Conservation (phyloP, 2,329 filamentous ascomycete genomes). For the Alternaria ventricosa region DNA sequence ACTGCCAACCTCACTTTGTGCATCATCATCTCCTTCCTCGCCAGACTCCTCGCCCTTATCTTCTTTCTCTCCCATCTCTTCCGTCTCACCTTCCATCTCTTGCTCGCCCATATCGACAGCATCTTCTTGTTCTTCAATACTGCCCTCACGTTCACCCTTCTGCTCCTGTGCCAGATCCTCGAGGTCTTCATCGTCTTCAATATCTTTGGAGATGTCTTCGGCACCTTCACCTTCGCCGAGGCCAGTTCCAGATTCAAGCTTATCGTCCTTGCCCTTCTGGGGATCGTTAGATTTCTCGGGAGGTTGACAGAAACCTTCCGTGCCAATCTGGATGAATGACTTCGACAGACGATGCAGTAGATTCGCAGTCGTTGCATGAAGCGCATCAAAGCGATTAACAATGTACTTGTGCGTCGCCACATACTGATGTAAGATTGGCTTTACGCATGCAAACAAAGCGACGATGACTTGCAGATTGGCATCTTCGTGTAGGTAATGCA, state of each 20-base stretch:
- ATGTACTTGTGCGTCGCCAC: slow-evolving; percentile 65
- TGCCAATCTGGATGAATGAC: slow-evolving; percentile 78
- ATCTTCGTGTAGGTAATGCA: slow-evolving; percentile 54
- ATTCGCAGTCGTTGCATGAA: slow-evolving; percentile 75
- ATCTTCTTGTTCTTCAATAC: slow-evolving; percentile 81
- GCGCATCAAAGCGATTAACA: slow-evolving; percentile 63
- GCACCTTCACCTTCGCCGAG: slow-evolving; percentile 94
- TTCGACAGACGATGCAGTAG: slow-evolving; percentile 78
- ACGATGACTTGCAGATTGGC: slow-evolving; percentile 55
- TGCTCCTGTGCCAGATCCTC: slow-evolving; percentile 88
- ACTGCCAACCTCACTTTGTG: slow-evolving; percentile 89
- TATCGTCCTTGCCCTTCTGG: slow-evolving; percentile 72
- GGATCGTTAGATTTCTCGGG: slow-evolving; percentile 74
- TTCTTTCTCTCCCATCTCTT: slow-evolving; percentile 61
- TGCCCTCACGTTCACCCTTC: slow-evolving; percentile 64
- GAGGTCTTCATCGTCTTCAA: slow-evolving; percentile 90
- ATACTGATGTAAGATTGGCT: slow-evolving; percentile 80
- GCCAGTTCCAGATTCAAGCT: slow-evolving; percentile 89
- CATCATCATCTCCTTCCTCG: slow-evolving; percentile 61
- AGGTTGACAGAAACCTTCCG: slow-evolving; percentile 90
- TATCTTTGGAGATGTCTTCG: slow-evolving; percentile 97
- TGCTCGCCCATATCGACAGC: slow-evolving; percentile 92
- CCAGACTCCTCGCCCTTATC: slow-evolving; percentile 64
- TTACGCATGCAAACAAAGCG: slow-evolving; percentile 65
- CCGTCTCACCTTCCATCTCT: slow-evolving; percentile 86